These are phyloP conservation scores for Drosera capensis DNA, from an alignment of 148 eudicot genomes.

Conservation along the genomic window DNA sequence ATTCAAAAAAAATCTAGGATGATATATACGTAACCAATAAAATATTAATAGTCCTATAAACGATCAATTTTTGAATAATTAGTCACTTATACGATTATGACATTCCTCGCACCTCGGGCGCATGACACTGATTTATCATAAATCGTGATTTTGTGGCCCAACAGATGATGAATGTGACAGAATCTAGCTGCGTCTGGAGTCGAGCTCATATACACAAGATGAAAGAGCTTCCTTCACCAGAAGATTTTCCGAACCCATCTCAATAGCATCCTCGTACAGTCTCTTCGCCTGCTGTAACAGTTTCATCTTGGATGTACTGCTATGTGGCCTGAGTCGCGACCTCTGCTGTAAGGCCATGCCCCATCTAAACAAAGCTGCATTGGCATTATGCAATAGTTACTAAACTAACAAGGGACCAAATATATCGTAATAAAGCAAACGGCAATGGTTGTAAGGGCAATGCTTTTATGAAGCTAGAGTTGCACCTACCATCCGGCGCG, in stretches of 20 bases:
- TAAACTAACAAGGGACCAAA: background rate
- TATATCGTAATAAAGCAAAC: too few species aligned
- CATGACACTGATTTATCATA: too few species aligned
- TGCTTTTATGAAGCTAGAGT: background rate
- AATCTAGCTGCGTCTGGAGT: conserved; percentile 9
- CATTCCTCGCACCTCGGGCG: too few species aligned
- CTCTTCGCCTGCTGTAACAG: conserved; percentile 78
- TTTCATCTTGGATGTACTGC: conserved; percentile 63
- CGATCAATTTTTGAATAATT: too few species aligned
- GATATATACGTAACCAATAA: too few species aligned
- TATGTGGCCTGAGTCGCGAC: conserved; percentile 54
- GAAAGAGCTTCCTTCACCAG: conserved; percentile 59
- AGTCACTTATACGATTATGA: too few species aligned
- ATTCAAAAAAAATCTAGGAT: too few species aligned
- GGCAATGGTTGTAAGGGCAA: too few species aligned
- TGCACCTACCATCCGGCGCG: conserved; percentile 72
- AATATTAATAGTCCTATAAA: too few species aligned
- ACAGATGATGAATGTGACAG: too few species aligned
- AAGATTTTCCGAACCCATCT: conserved; percentile 53
- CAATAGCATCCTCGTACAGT: conserved; percentile 80
- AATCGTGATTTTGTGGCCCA: too few species aligned
- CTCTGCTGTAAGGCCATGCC: conserved; percentile 79
- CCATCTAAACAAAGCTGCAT: conserved; percentile 92
- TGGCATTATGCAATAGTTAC: background rate
- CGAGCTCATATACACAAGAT: conserved; percentile 59